Evolutionary conservation across 2,329 filamentous ascomycete species (phyloP).

Genomic region (Byssothecium circinans): DNA sequence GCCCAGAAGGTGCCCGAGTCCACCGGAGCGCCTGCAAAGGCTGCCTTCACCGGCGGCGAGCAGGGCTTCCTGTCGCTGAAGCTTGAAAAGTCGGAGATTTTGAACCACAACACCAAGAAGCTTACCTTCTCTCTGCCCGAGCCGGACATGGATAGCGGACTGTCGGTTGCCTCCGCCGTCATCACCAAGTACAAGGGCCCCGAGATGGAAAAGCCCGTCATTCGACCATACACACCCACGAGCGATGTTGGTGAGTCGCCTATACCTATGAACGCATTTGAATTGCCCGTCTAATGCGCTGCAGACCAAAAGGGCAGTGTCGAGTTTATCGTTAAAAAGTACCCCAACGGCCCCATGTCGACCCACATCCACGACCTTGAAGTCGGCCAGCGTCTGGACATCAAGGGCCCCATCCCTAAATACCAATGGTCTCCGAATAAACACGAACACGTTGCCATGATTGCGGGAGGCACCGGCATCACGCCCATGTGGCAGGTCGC

Average conservation of each 20-base stretch:
- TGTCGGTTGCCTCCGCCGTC: conserved; percentile 78
- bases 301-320: conserved; percentile 75
- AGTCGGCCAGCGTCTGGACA: conserved; percentile 78
- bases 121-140: conserved; percentile 87
- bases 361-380: conserved; percentile 81
- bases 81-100: conserved; percentile 72
- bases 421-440: conserved; percentile 90
- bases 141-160: conserved; percentile 78
- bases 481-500: conserved; percentile 97
- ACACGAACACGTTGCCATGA: conserved; percentile 80
- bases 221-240: conserved; percentile 90
- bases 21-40: conserved; percentile 46
- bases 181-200: conserved; percentile 88
- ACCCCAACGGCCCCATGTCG: conserved; percentile 89
- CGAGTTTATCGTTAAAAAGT: conserved; percentile 89
- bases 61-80: conserved; percentile 85
- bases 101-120: conserved; percentile 96
- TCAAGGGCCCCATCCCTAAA: conserved; percentile 96
- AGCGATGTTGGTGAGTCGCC: conserved; percentile 75
- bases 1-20: conserved; percentile 45
- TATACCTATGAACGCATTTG: too few relatives aligned
- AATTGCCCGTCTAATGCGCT: conserved; percentile 11
- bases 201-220: conserved; percentile 79
- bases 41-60: conserved; percentile 76
- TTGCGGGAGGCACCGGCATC: conserved; percentile 96